phyloP scores from a whole-genome alignment of 257 asterid species.

The Eustoma russellianum region DNA sequence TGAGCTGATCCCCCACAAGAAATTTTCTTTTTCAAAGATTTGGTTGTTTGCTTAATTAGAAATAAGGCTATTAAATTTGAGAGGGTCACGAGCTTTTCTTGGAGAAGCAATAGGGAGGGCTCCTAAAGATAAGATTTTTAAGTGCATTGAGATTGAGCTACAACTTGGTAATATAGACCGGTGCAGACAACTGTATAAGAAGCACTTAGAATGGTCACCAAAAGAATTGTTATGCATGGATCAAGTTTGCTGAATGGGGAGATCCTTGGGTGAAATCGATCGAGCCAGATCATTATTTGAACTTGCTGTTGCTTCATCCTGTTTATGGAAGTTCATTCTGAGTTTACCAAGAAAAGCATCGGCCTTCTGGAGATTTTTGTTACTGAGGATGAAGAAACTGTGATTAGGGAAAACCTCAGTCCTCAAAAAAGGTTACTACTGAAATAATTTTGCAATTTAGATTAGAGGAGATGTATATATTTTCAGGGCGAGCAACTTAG shows the following conservation, averaged over 20 bases:
- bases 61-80: slow-evolving; percentile 52
- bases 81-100: slow-evolving; percentile 17
- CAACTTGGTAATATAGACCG: slow-evolving; percentile 57
- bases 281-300: slow-evolving; percentile 62
- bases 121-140: slow-evolving; percentile 18
- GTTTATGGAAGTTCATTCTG: too few species aligned
- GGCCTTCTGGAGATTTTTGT: too few species aligned
- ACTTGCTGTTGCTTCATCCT: slow-evolving; percentile 35
- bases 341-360: too few species aligned
- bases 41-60: slow-evolving; percentile 83
- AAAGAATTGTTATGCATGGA: slow-evolving; percentile 71
- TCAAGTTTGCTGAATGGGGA: slow-evolving; percentile 57
- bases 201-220: slow-evolving; percentile 51
- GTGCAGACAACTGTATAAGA: slow-evolving; percentile 45
- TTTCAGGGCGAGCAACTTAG: too few species aligned
- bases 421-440: too few species aligned
- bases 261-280: slow-evolving; percentile 50
- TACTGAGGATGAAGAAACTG: too few species aligned
- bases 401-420: too few species aligned
- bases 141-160: slow-evolving; percentile 45
- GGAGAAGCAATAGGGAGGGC: slow-evolving; percentile 25
- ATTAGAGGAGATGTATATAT: too few species aligned
- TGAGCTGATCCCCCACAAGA: slow-evolving; percentile 24
- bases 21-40: slow-evolving; percentile 69
- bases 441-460: too few species aligned